Evolutionary conservation across 371 early-diverging fungal species (phyloP).

Genomic region (Mucor mucedo): DNA sequence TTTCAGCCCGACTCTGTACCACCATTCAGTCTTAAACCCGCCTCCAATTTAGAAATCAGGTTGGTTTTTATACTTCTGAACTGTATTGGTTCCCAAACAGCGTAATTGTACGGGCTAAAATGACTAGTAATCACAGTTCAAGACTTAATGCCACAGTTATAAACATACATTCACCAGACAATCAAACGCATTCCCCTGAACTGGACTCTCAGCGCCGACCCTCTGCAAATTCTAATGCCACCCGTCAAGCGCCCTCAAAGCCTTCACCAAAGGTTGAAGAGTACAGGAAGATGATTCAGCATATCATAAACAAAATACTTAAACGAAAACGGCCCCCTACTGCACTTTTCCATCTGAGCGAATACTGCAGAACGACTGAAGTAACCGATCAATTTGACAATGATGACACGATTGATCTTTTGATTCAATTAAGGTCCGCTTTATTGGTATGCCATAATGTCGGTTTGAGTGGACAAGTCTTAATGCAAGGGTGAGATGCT

Average conservation of each 20-base stretch:
- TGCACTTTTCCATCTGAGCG: constrained; percentile 31
- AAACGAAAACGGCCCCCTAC: constrained; percentile 52
- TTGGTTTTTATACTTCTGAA: too few relatives aligned
- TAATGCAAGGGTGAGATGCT: constrained; percentile 34
- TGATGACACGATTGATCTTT: constrained; percentile 49
- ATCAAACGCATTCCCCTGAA: constrained; percentile 7
- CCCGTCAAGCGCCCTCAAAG: constrained; percentile 7
- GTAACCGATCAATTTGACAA: constrained; percentile 41
- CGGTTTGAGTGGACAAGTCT: constrained; percentile 33
- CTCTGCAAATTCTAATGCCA: constrained; percentile 17
- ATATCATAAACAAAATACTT: constrained; percentile 39
- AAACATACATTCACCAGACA: constrained; percentile 28
- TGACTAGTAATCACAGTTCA: constrained; percentile 17
- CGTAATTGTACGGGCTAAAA: background rate
- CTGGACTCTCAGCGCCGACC: constrained; percentile 4
- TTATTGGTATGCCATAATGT: constrained; percentile 36
- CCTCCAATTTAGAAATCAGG: too few relatives aligned
- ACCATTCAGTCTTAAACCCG: too few relatives aligned
- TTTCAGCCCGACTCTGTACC: too few relatives aligned
- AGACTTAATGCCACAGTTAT: constrained; percentile 32
- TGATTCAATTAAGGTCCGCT: constrained; percentile 49
- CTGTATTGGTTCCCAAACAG: background rate
- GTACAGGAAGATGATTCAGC: constrained; percentile 48
- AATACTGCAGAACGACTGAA: constrained; percentile 23
- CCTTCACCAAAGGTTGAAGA: constrained; percentile 48